Conservation (phyloP, 768 basidiomycete genomes). For the Boletus speciosus region DNA sequence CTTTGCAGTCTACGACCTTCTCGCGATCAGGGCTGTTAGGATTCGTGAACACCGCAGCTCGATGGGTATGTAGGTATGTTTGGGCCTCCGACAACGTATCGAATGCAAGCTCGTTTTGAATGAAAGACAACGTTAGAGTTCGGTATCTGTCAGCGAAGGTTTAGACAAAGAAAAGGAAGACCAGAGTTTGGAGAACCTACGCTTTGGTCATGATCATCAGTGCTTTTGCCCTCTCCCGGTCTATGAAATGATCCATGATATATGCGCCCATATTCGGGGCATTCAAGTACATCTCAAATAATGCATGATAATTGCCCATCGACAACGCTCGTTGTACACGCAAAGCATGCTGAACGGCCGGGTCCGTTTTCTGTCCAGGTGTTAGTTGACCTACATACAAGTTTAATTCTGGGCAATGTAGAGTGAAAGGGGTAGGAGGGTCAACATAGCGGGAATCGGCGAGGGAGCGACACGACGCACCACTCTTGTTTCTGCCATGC, state of each 20-base stretch:
- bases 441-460: conserved; percentile 2
- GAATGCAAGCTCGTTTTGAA: conserved; percentile 82
- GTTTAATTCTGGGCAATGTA: conserved; percentile 71
- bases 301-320: conserved; percentile 90
- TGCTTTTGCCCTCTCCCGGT: conserved; percentile 83
- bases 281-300: conserved; percentile 79
- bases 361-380: conserved; percentile 77
- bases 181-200: conserved; percentile 48
- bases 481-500: conserved; percentile 90
- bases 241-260: conserved; percentile 98
- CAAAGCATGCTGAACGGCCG: conserved; percentile 84
- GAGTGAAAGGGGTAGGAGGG: neutral
- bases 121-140: conserved; percentile 70
- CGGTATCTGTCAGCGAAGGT: conserved; percentile 59
- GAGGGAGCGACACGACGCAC: conserved; percentile 43
- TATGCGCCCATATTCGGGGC: conserved; percentile 98
- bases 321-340: conserved; percentile 84
- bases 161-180: neutral
- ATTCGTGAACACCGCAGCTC: conserved; percentile 63
- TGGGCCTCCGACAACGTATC: conserved; percentile 59
- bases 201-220: conserved; percentile 89
- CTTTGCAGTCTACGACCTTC: conserved; percentile 71
- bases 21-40: conserved; percentile 57
- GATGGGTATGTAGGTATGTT: conserved; percentile 68
- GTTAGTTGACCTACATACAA: conserved; percentile 97